Conservation (phyloP, 179 eudicot species). For the Beta lomatogona region DNA sequence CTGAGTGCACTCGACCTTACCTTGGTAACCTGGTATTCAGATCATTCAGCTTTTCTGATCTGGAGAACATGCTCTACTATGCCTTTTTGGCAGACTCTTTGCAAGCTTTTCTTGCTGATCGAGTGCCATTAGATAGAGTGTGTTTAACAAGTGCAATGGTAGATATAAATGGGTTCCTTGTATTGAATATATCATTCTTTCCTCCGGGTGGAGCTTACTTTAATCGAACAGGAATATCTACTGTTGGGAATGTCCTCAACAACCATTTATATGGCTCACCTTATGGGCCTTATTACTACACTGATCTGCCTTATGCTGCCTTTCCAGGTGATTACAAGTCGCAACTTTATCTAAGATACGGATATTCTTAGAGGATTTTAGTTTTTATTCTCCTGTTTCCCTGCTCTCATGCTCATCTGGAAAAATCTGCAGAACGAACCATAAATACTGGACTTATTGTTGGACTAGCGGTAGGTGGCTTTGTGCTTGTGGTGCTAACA, state of each 20-base stretch:
- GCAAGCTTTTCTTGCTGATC: slow-evolving; percentile 30
- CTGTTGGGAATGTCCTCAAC: slow-evolving; percentile 46
- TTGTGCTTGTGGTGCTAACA: slow-evolving; percentile 48
- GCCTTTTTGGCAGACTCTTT: slow-evolving; percentile 36
- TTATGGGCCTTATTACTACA: slow-evolving; percentile 67
- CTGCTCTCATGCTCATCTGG: slow-evolving; percentile 15
- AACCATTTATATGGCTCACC: slow-evolving; percentile 56
- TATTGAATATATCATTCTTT: slow-evolving; percentile 50
- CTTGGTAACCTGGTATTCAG: slow-evolving; percentile 53
- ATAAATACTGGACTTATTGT: slow-evolving; percentile 40
- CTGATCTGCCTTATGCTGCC: slow-evolving; percentile 34
- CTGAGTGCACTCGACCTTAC: slow-evolving; percentile 64
- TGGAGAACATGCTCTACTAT: slow-evolving; percentile 40
- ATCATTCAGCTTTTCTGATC: slow-evolving; percentile 60
- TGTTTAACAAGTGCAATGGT: slow-evolving; percentile 49
- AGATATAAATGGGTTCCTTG: slow-evolving; percentile 43
- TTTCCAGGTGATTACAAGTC: slow-evolving; percentile 45
- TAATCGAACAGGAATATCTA: slow-evolving; percentile 55
- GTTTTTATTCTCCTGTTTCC: background rate
- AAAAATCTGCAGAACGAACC: slow-evolving; percentile 22
- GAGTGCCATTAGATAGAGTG: slow-evolving; percentile 60
- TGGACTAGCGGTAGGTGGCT: slow-evolving; percentile 48
- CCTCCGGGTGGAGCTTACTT: slow-evolving; percentile 48
- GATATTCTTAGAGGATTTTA: background rate
- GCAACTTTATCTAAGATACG: background rate